Percentiles rank a stretch among this genome's conserved stretches.
Evolutionary conservation across 2,329 filamentous ascomycete species (phyloP).

Genomic region (Alternaria brassicae): DNA sequence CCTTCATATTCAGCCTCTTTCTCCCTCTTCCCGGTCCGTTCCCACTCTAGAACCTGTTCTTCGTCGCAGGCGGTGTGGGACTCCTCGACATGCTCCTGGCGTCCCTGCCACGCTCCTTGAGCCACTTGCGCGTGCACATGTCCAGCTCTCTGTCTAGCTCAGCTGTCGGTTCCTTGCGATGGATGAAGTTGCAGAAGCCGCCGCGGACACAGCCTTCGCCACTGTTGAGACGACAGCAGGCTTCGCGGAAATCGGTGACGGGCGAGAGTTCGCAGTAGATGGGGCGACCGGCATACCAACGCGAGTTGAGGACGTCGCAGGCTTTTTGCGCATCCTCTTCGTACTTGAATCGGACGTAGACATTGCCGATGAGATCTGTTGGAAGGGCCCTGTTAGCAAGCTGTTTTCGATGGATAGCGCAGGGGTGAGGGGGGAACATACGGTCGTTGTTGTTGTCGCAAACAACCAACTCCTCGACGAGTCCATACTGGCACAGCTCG

Average conservation of each 20-base stretch:
- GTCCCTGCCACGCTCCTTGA: slow-evolving; percentile 83
- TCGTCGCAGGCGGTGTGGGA: slow-evolving; percentile 78
- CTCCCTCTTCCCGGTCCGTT: not conserved
- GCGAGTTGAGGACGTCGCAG: slow-evolving; percentile 90
- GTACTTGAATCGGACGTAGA: slow-evolving; percentile 99
- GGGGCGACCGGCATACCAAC: slow-evolving; percentile 96
- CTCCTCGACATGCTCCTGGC: slow-evolving; percentile 81
- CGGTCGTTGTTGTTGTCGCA: slow-evolving; percentile 99
- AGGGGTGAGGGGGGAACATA: slow-evolving; percentile 54
- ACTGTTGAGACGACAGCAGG: slow-evolving; percentile 91
- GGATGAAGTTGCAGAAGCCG: slow-evolving; percentile 99
- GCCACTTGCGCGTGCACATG: slow-evolving; percentile 94
- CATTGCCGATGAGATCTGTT: slow-evolving; percentile 92
- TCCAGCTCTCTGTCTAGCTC: slow-evolving; percentile 89
- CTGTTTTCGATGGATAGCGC: not conserved
- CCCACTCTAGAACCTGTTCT: slow-evolving; percentile 12
- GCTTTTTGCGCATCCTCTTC: slow-evolving; percentile 94
- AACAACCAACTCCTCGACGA: slow-evolving; percentile 96
- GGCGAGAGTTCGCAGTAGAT: slow-evolving; percentile 98
- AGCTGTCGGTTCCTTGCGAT: slow-evolving; percentile 89
- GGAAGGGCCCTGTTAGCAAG: slow-evolving; percentile 9
- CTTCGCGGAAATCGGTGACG: slow-evolving; percentile 97
- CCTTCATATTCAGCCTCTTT: not conserved
- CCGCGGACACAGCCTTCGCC: slow-evolving; percentile 95
- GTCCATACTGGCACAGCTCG: slow-evolving; percentile 97